A percentile compares a stretch with the other conserved stretches of the same genome.
phyloP scores from a whole-genome alignment of 257 asterid species.

The Solanum stenotomum region DNA sequence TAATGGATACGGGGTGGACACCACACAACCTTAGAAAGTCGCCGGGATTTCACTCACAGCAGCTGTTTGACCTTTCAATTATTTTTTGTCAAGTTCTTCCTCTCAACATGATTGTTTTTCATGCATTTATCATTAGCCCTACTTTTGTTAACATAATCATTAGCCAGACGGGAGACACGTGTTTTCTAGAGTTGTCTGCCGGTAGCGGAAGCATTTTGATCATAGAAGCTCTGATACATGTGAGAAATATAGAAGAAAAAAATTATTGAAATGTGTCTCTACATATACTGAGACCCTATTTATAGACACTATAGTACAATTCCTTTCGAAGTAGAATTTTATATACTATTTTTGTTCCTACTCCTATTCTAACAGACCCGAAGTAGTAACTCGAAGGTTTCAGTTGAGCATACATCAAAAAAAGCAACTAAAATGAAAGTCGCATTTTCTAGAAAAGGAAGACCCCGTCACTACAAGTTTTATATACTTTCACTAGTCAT shows the following conservation, averaged over 20 bases:
- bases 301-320: not conserved
- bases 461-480: not conserved
- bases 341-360: not conserved
- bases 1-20: not conserved
- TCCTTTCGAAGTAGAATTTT: not conserved
- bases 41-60: not conserved
- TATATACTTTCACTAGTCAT: not conserved
- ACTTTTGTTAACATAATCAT: not conserved
- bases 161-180: not conserved
- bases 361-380: not conserved
- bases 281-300: not conserved
- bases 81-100: not conserved
- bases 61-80: not conserved
- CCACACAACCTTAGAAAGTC: not conserved
- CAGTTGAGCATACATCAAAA: not conserved
- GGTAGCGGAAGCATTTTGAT: not conserved
- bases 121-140: not conserved
- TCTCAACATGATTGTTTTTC: not conserved
- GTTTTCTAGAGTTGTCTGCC: not conserved
- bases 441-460: not conserved
- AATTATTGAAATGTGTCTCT: not conserved
- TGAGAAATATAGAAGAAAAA: not conserved
- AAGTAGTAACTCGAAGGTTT: not conserved
- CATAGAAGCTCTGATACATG: not conserved
- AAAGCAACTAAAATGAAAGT: not conserved